These are phyloP conservation scores for Sugiyamaella smithiae DNA, from an alignment of 805 yeast genomes.

Conservation along the genomic window DNA sequence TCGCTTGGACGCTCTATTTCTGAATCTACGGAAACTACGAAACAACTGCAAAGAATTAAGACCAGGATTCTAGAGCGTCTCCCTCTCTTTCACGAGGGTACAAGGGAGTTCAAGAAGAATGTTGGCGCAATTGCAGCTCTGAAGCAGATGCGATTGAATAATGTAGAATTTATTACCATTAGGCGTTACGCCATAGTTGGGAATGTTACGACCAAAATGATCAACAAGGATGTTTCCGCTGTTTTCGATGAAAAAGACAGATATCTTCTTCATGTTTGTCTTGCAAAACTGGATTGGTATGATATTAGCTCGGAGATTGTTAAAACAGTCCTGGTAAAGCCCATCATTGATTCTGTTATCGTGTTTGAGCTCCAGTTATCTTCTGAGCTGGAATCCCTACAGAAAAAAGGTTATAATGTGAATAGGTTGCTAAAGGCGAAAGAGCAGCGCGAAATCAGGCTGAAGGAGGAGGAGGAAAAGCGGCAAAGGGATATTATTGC, in stretches of 20 bases:
- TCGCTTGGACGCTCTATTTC: constrained; percentile 27
- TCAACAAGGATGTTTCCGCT: constrained; percentile 23
- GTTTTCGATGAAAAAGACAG: constrained; percentile 16
- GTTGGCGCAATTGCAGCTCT: constrained; percentile 12
- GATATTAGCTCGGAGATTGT: constrained; percentile 36
- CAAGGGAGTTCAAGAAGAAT: constrained; percentile 19
- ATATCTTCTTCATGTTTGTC: constrained; percentile 21
- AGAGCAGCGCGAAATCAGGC: constrained; percentile 7
- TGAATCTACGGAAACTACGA: not conserved
- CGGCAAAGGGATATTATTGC: constrained; percentile 10
- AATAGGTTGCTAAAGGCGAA: constrained; percentile 30
- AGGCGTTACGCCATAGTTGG: constrained; percentile 14
- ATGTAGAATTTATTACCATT: constrained; percentile 29
- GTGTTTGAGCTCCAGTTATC: constrained; percentile 37
- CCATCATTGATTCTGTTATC: constrained; percentile 38
- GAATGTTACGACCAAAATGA: constrained; percentile 22
- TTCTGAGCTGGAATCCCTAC: constrained; percentile 30
- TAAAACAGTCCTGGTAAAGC: constrained; percentile 28
- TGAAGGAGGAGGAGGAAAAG: constrained; percentile 17
- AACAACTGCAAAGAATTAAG: constrained; percentile 14
- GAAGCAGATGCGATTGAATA: constrained; percentile 21
- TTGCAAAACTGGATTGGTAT: constrained; percentile 34
- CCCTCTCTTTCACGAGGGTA: constrained; percentile 32
- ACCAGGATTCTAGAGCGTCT: constrained; percentile 33
- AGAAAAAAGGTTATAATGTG: constrained; percentile 40